Conservation (phyloP, 352 stramenopile genomes). For the Globisporangium viniferum region DNA sequence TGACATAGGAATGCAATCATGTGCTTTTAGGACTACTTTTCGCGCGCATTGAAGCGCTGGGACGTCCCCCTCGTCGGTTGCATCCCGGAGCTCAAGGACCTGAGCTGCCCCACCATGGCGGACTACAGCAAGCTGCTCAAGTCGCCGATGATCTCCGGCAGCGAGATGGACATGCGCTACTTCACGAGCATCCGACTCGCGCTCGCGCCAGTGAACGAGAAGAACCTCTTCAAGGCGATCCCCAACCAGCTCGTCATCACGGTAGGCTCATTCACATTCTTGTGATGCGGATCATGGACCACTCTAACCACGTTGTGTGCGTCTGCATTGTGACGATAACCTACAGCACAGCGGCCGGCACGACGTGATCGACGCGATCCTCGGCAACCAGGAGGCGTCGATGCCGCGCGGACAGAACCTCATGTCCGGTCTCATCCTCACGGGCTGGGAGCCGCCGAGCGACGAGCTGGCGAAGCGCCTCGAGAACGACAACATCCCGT, state of each 20-base stretch:
- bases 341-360: conserved; percentile 70
- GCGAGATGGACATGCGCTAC: conserved; percentile 72
- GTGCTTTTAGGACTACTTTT: conserved; percentile 76
- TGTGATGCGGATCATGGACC: too few species aligned
- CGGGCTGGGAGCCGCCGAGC: conserved; percentile 75
- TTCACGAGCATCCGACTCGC: conserved; percentile 83
- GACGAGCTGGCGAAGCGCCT: conserved; percentile 60
- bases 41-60: conserved; percentile 87
- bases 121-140: conserved; percentile 87
- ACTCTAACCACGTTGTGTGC: background rate
- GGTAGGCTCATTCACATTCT: conserved; percentile 23
- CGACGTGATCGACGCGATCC: conserved; percentile 84
- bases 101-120: conserved; percentile 82
- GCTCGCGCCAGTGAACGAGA: conserved; percentile 68
- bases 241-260: conserved; percentile 86
- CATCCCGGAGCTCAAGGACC: conserved; percentile 82
- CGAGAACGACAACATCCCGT: conserved; percentile 82
- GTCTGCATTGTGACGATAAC: background rate
- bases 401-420: conserved; percentile 67
- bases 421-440: conserved; percentile 77
- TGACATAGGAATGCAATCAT: background rate
- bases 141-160: conserved; percentile 76
- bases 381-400: conserved; percentile 77
- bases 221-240: conserved; percentile 84
- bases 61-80: conserved; percentile 86